Evolutionary conservation across 2,329 filamentous ascomycete species (phyloP), one percentile per base, ranked within the genome.

Genomic region (Juglanconis oblonga): DNA sequence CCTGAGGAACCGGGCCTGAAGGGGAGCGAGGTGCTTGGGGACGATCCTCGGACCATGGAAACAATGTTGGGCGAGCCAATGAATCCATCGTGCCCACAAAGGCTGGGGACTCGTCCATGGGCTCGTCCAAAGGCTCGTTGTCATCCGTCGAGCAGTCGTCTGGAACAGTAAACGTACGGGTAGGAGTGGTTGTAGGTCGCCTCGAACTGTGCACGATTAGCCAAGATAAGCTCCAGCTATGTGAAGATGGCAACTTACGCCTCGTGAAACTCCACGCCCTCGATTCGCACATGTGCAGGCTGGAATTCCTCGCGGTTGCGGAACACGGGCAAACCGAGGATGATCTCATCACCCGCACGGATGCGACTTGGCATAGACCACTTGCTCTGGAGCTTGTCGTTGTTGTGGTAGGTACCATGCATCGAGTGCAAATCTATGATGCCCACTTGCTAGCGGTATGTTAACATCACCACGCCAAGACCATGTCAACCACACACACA

Each of bases 401-500:
- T 65, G 57, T 80, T 82, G 47, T 78, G 64, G 44, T 72, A 82
- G 0, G 82, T 84, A 1, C 83, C 83, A 60, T 86, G 83, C 2
- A 84, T 76, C 0, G 82, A 85, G 2, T 73, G 72, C 1, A 71
- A 67, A 57, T 86, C 83, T 33, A 68, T 72, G 42, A 85, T 68
- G 47, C 70, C 73, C 0, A 85, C 67, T 31, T 68, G 69, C 82
- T 85, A 47, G 3, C 48, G 14, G 47, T 3, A 47, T 55, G 50
- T 73, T 49, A 72, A 68, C 14, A n/a, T 72, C 62, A 71, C 64
- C 38, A 24, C 24, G 24, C 24, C 24, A 24, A 24, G 48, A 50
- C 52, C 44, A 51, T 45, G 11, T 5, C 57, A 29, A 56, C 14
- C 2, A 54, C 2, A 13, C 33, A 24, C 24, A 24, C 1, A 24